A percentile compares a stretch with the other conserved stretches of the same genome.
Evolutionary conservation across 148 eudicot species (phyloP).

Genomic region (Pouteria glomerata): DNA sequence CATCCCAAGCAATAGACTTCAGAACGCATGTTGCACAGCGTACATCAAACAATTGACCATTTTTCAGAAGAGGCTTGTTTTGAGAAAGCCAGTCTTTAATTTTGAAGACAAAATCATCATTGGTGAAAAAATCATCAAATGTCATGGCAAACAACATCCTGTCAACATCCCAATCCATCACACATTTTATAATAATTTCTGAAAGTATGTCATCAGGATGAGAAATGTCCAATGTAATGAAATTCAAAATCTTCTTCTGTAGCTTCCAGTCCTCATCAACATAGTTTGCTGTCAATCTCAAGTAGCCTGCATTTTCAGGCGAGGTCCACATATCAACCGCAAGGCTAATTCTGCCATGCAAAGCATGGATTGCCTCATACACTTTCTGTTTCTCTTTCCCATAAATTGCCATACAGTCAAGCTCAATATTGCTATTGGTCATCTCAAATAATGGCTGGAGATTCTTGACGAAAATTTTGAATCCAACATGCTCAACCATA

Average conservation of each 20-base stretch:
- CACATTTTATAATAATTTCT: conserved; percentile 74
- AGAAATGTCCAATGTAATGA: conserved; percentile 62
- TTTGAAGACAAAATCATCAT: conserved; percentile 59
- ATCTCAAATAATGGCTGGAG: conserved; percentile 86
- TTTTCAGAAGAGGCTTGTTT: conserved; percentile 74
- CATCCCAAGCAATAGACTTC: conserved; percentile 67
- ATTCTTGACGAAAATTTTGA: conserved; percentile 83
- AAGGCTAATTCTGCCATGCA: conserved; percentile 74
- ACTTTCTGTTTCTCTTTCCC: conserved; percentile 74
- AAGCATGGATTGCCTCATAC: conserved; percentile 40
- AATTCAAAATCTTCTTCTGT: conserved; percentile 77
- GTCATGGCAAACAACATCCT: conserved; percentile 81
- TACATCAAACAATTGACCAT: conserved; percentile 71
- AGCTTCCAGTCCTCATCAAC: conserved; percentile 83
- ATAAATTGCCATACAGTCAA: conserved; percentile 69
- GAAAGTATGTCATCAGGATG: conserved; percentile 80
- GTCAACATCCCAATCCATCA: conserved; percentile 88
- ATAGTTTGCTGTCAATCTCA: conserved; percentile 76
- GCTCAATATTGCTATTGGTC: conserved; percentile 54
- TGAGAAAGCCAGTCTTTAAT: conserved; percentile 79
- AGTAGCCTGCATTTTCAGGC: conserved; percentile 62
- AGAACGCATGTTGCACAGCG: conserved; percentile 68
- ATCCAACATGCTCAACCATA: conserved; percentile 90
- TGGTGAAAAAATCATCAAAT: conserved; percentile 64
- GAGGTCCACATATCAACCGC: conserved; percentile 84